These are phyloP conservation scores for Candida sanyiensis DNA, from an alignment of 805 yeast species.

Conservation along the genomic window DNA sequence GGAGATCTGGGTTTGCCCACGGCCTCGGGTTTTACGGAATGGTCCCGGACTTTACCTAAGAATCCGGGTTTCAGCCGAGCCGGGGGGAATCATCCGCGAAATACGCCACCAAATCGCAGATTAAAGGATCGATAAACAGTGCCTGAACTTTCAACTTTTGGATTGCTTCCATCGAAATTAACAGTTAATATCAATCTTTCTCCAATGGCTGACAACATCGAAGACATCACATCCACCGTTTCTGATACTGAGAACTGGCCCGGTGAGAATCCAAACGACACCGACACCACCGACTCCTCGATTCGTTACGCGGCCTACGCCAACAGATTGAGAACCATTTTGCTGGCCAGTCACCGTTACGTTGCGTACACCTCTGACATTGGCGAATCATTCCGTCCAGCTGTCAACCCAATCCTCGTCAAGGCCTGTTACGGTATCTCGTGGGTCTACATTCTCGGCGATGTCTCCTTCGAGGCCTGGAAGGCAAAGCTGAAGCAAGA, in stretches of 20 bases:
- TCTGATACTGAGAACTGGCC: constrained; percentile 13
- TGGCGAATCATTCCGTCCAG: constrained; percentile 82
- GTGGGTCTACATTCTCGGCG: constrained; percentile 72
- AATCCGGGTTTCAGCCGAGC: too few relatives aligned
- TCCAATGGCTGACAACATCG: constrained; percentile 12
- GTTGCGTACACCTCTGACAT: constrained; percentile 84
- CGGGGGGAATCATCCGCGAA: too few relatives aligned
- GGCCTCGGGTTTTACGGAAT: too few relatives aligned
- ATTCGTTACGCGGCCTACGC: constrained; percentile 82
- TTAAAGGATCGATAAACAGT: too few relatives aligned
- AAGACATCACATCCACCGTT: constrained; percentile 6
- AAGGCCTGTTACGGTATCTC: constrained; percentile 63
- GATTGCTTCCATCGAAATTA: background rate
- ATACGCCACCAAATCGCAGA: too few relatives aligned
- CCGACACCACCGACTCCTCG: constrained; percentile 40
- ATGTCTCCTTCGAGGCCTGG: constrained; percentile 71
- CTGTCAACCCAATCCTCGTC: constrained; percentile 66
- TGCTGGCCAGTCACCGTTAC: constrained; percentile 69
- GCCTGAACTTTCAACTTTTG: too few relatives aligned
- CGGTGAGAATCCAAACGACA: constrained; percentile 12
- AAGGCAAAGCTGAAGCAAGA: constrained; percentile 59
- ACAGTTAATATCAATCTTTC: too few relatives aligned
- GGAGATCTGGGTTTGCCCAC: too few relatives aligned
- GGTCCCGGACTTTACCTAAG: too few relatives aligned
- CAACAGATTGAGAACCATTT: constrained; percentile 62